Evolutionary conservation across 2,329 filamentous ascomycete species (phyloP).

Genomic region (Colletotrichum melonis): DNA sequence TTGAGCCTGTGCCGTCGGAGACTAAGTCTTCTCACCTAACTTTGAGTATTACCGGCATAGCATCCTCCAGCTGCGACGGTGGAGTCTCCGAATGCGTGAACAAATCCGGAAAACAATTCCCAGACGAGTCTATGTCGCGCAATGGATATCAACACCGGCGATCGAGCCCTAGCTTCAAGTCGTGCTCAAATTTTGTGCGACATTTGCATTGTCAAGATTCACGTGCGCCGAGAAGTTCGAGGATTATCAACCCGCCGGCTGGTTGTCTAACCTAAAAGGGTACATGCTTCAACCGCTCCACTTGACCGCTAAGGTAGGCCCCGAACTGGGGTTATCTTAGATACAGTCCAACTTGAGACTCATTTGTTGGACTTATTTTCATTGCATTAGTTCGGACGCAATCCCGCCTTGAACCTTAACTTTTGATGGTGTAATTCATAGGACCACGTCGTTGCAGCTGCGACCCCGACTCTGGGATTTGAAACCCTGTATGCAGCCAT

Average conservation of each 20-base stretch:
- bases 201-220: background rate
- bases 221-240: background rate
- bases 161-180: background rate
- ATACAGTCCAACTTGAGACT: background rate
- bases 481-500: background rate
- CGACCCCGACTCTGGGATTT: background rate
- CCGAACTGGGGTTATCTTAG: background rate
- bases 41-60: no score
- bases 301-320: background rate
- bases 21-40: no score
- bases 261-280: background rate
- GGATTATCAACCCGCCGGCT: background rate
- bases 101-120: background rate
- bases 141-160: background rate
- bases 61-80: background rate
- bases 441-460: background rate
- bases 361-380: background rate
- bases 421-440: background rate
- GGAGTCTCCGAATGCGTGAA: background rate
- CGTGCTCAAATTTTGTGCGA: background rate
- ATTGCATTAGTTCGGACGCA: background rate
- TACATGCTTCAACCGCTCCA: background rate
- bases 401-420: background rate
- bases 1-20: no score
- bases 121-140: background rate